Percentiles rank a stretch among this genome's conserved stretches.
phyloP scores from a whole-genome alignment of 2,329 filamentous ascomycete genomes.

The Talaromyces sp. region DNA sequence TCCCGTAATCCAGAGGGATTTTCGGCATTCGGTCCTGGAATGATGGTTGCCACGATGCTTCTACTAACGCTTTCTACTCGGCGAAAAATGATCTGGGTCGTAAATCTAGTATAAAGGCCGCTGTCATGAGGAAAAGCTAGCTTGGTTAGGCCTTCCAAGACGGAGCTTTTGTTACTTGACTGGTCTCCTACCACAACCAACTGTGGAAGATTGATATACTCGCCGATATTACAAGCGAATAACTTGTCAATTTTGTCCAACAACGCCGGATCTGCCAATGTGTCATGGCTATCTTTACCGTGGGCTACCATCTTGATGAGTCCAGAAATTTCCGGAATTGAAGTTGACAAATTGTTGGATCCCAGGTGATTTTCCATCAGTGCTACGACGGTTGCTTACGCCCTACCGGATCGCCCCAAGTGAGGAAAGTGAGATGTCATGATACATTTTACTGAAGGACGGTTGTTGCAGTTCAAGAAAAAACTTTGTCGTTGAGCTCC shows the following conservation, averaged over 20 bases:
- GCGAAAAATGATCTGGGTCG: constrained; percentile 54
- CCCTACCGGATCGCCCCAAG: no score
- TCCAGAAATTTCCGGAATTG: background rate
- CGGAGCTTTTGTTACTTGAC: constrained; percentile 58
- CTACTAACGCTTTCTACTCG: constrained; percentile 10
- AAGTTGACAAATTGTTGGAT: background rate
- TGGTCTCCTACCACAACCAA: constrained; percentile 57
- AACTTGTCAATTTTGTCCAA: constrained; percentile 32
- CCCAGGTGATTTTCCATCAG: no score
- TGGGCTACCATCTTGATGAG: background rate
- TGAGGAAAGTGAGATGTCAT: no score
- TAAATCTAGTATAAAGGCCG: constrained; percentile 56
- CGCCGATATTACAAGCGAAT: constrained; percentile 34
- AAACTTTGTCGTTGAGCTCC: no score
- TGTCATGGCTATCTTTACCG: background rate
- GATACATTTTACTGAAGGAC: no score
- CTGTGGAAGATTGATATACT: constrained; percentile 46
- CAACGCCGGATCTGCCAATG: background rate
- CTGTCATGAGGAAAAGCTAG: constrained; percentile 56
- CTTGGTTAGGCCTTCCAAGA: constrained; percentile 57
- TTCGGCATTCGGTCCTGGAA: constrained; percentile 22
- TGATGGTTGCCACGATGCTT: constrained; percentile 30
- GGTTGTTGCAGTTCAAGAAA: no score
- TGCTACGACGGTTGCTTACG: no score
- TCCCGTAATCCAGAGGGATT: constrained; percentile 13